Evolutionary conservation across 371 early-diverging fungal genomes (phyloP).

Genomic region (Gilbertella persicaria): DNA sequence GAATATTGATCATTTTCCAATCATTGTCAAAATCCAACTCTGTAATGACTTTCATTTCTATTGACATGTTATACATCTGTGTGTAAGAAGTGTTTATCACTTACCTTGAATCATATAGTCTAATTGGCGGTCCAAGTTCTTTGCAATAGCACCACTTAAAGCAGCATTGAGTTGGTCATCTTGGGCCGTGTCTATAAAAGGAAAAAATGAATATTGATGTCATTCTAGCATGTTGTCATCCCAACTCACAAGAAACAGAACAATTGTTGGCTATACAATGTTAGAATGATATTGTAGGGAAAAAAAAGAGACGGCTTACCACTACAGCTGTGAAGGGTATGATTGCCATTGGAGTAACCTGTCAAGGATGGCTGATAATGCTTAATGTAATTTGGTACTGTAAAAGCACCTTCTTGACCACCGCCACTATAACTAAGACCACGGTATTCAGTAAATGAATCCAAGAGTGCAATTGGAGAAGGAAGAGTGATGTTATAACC

Average conservation of each 20-base stretch:
- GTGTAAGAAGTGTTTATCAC: no score
- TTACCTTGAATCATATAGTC: slow-evolving; percentile 39
- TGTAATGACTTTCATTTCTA: slow-evolving; percentile 23
- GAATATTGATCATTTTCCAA: slow-evolving; percentile 49
- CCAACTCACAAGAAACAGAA: slow-evolving; percentile 6
- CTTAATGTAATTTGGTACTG: slow-evolving; percentile 43
- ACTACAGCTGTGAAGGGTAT: slow-evolving; percentile 30
- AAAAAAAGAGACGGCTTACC: slow-evolving; percentile 9
- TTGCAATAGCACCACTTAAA: slow-evolving; percentile 35
- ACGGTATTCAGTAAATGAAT: slow-evolving; percentile 35
- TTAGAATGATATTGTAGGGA: neutral
- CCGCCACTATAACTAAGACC: slow-evolving; percentile 49
- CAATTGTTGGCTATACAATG: slow-evolving; percentile 10
- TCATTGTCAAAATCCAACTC: slow-evolving; percentile 30
- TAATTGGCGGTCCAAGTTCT: slow-evolving; percentile 36
- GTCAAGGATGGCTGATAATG: slow-evolving; percentile 33
- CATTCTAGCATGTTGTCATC: neutral
- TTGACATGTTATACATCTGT: neutral
- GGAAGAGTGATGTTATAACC: slow-evolving; percentile 14
- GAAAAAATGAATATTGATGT: neutral
- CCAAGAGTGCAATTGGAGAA: neutral
- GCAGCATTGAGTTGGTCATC: slow-evolving; percentile 45
- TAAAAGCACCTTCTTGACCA: slow-evolving; percentile 42
- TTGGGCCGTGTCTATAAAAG: slow-evolving; percentile 23
- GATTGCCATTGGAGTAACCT: slow-evolving; percentile 41